Evolutionary conservation across 192 early-diverging fungal genomes (phyloP).

Genomic region (Tieghemiomyces parasiticus): DNA sequence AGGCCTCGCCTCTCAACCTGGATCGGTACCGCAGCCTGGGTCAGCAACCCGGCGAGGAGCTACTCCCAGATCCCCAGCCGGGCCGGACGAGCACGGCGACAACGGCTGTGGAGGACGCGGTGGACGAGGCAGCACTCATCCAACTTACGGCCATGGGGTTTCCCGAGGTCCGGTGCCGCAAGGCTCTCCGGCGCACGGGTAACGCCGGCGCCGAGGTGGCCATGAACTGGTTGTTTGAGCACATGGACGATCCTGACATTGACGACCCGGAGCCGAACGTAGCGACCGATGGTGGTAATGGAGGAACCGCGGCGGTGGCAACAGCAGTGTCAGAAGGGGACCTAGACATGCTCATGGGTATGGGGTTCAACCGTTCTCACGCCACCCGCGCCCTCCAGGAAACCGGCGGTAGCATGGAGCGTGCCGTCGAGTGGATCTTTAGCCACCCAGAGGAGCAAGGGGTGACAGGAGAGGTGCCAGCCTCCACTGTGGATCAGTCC

Average conservation of each 20-base stretch:
- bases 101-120: slow-evolving; percentile 12
- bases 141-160: slow-evolving; percentile 90
- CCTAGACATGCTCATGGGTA: slow-evolving; percentile 61
- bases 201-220: slow-evolving; percentile 69
- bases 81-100: too few relatives aligned
- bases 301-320: not conserved
- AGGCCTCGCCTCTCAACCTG: slow-evolving; percentile 29
- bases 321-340: slow-evolving; percentile 29
- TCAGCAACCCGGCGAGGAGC: slow-evolving; percentile 46
- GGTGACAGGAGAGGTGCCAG: too few relatives aligned
- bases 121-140: slow-evolving; percentile 54
- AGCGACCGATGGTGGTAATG: slow-evolving; percentile 70
- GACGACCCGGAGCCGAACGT: slow-evolving; percentile 19
- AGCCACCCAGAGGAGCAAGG: slow-evolving; percentile 71
- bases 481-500: not conserved
- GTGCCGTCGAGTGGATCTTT: slow-evolving; percentile 93
- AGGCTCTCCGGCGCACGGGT: slow-evolving; percentile 68
- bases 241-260: slow-evolving; percentile 90
- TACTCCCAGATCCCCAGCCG: slow-evolving; percentile 53
- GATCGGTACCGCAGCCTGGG: slow-evolving; percentile 55
- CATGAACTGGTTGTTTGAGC: slow-evolving; percentile 91
- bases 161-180: slow-evolving; percentile 64
- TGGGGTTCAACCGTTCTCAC: slow-evolving; percentile 77
- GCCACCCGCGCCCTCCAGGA: slow-evolving; percentile 68
- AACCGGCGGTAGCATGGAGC: slow-evolving; percentile 68